Evolutionary conservation across 176 grass and related monocot genomes (phyloP).

Genomic region (Dendrocalamus sinicus): DNA sequence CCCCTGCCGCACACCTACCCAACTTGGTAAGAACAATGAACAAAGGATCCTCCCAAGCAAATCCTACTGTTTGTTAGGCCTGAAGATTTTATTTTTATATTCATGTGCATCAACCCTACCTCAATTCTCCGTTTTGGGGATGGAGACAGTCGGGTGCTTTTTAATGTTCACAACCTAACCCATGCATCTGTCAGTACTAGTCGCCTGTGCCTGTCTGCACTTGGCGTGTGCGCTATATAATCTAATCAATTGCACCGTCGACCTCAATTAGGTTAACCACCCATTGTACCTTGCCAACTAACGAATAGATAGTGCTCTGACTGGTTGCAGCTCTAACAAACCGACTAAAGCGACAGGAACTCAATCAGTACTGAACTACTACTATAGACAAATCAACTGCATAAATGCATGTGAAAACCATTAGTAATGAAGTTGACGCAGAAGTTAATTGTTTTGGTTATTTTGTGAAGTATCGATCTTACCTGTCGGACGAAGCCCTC

Average conservation of each 20-base stretch:
- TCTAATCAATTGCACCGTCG: constrained; percentile 31
- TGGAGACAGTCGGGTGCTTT: constrained; percentile 50
- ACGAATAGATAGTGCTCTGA: neutral
- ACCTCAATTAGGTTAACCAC: constrained; percentile 57
- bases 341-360: constrained; percentile 38
- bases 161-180: constrained; percentile 50
- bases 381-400: neutral
- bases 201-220: constrained; percentile 27
- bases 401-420: neutral
- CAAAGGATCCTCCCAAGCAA: constrained; percentile 8
- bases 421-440: neutral
- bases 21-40: constrained; percentile 42
- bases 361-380: neutral
- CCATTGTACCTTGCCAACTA: constrained; percentile 36
- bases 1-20: constrained; percentile 27
- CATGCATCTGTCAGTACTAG: constrained; percentile 16
- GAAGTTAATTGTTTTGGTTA: neutral
- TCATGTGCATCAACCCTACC: neutral
- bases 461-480: neutral
- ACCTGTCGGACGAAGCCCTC: constrained; percentile 87
- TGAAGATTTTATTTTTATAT: neutral
- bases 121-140: constrained; percentile 37
- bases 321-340: constrained; percentile 46
- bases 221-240: neutral
- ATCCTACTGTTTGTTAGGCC: neutral